Base-by-base conservation (phyloP, 768 basidiomycete genomes). In the Phaffia tasmanica region DNA sequence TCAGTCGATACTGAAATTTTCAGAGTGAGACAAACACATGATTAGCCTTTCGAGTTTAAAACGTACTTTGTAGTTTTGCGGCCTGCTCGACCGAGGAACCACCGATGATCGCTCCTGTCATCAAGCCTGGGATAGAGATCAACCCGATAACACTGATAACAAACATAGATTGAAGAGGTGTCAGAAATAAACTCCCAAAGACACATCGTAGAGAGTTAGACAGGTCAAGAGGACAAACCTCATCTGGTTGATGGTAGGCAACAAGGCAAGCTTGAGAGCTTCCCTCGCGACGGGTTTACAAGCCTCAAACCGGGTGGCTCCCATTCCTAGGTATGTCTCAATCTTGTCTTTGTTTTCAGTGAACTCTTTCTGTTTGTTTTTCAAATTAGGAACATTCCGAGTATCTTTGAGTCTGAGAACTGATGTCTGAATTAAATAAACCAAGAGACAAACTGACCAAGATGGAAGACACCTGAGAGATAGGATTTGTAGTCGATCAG, bases 161-260 rank as follows among this genome's bases (percentile, higher is more conserved):
- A 49, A 23, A 23, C 35, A 21, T 35, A 21, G 16, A 15, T 15
- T 21, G 9, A n/a, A n/a, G 21, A 21, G 23, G 35, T 3, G 11
- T 46, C 4, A 23, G 32, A n/a, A 32, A 8, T 4, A 9, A 32
- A 58, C 57, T 6, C 23, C 9, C 23, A 27, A 58, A 21, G 30
- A 27, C 3, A 58, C 23, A 27, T 58, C 23, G 21, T 4, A 58
- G 23, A 23, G 19, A 11, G 9, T 58, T 21, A 27, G 57, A 6
- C 23, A n/a, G 48, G 7, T 61, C 7, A 3, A 3, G 15, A 35
- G 16, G 48, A 77, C 74, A 19, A 78, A 76, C 62, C 87, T 88
- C 87, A 94, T 89, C 76, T 84, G 84, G 72, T 87, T 93, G 72
- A 93, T 84, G 6, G 84, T 85, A 0, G 88, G 91, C 6, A 86